Evolutionary conservation across 345 rosid species (phyloP), one percentile per base, ranked within the genome.

Genomic region (Acer saccharum): DNA sequence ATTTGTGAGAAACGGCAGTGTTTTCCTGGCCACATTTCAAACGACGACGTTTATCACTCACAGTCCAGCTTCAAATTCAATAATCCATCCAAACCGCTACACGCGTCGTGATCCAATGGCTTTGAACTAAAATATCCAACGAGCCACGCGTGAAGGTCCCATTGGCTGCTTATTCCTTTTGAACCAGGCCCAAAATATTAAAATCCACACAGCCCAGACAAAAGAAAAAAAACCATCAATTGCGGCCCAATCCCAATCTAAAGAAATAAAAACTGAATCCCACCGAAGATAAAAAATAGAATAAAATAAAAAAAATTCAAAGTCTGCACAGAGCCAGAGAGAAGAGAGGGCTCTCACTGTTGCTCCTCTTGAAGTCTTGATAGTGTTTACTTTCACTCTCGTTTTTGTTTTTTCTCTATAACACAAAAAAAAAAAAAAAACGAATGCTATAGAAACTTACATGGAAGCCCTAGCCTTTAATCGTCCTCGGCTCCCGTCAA

Each of bases 401-500:
- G 39, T 5, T 35, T 35, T 35, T 35, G 6, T 35, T 35, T 35
- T 35, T 4, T 35, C 39, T 35, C 39, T 35, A 4, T 35, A 0
- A 0, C 5, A 4, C n/a, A 0, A 25, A 25, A 25, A 1, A 7
- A 65, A 44, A 5, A 27, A 64, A 64, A 29, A 23, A 11, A 16
- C 61, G 11, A 32, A 50, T 52, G 63, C 71, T 44, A 3, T 74
- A 21, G 21, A 65, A 65, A 13, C 20, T 35, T 0, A 20, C 67
- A 82, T 87, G 80, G 84, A 81, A 82, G 76, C 90, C 87, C 83
- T 92, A 80, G 84, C 87, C 80, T 66, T 84, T 6, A 65, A 81
- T 7, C 84, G 75, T 23, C 81, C 65, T 32, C 89, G 16, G 3
- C 74, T 63, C 4, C 87, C 86, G 25, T 77, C 75, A 0, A 6